Base-by-base conservation (phyloP, 305 asterid genomes). In the Fraxinus velutina region DNA sequence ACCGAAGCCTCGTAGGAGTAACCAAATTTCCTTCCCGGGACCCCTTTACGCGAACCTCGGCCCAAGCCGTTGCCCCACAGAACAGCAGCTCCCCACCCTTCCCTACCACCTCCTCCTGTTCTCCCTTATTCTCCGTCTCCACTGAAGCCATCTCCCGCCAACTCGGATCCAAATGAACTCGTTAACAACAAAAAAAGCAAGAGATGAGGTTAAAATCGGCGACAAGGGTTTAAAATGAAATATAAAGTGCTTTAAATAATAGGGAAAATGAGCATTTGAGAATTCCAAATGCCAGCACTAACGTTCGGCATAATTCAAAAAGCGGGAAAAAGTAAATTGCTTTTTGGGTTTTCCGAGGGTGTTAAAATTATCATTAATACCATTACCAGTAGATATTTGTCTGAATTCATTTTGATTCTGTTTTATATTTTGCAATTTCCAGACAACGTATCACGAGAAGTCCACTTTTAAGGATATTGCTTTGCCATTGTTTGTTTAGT, bases 21-120 rank as follows among this genome's bases (percentile, higher is more conserved):
- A 90, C 88, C 89, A 94, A 85, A 84, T 93, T 94, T 66, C 91
- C 94, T 50, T 90, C 95, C 84, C 88, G 71, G 70, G 88, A 39
- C 27, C 89, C 86, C 85, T 88, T 91, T 76, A 92, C 91, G 66
- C 97, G 95, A n/a, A 30, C 99, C 98, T 89, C 84, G 75, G 93
- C 97, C 99, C 99, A 96, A 8, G 91, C 84, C 42, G 97, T 93
- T 5, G 97, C 88, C 13, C 99, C 99, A 84, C 98, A 93, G 85
- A 91, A 96, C 81, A 94, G 89, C 34, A 96, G 44, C 93, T 94
- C 98, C 21, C 99, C 99, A 39, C 94, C 93, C 84, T 86, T 89
- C 73, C 85, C 90, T 79, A 68, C 89, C 85, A 78, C 90, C 66
- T 24, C 87, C 76, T 76, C 62, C 21, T 83, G 79, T 82, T 62